Conservation (phyloP, 331 rosid genomes). For the Arachis monticola region DNA sequence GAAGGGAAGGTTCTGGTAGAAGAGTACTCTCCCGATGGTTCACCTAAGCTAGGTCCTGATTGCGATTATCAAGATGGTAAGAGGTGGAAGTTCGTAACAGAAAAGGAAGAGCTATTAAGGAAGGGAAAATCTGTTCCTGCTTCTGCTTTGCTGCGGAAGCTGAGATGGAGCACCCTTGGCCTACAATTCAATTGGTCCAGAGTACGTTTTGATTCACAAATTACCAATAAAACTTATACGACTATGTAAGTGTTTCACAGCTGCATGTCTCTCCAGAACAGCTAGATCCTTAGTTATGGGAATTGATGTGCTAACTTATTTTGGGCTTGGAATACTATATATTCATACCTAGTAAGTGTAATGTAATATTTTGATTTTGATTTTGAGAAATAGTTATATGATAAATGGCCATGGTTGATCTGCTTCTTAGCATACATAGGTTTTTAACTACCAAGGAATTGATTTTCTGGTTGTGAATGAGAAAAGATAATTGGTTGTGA, state of each 20-base stretch:
- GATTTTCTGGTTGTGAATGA: constrained; percentile 18
- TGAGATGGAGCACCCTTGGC: constrained; percentile 98
- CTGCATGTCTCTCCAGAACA: not conserved
- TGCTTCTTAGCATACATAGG: constrained; percentile 22
- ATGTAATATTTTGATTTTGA: constrained; percentile 16
- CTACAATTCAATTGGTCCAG: constrained; percentile 94
- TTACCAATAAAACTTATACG: not conserved
- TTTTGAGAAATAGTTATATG: constrained; percentile 12
- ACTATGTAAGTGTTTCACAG: not conserved
- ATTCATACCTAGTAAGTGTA: not conserved
- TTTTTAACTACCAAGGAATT: constrained; percentile 22
- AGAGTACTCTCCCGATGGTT: constrained; percentile 33
- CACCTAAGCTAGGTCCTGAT: constrained; percentile 42
- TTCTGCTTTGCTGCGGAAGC: constrained; percentile 64
- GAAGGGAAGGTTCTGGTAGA: constrained; percentile 61
- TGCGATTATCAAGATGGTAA: constrained; percentile 27
- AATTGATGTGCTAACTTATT: not conserved
- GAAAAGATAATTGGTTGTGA: constrained; percentile 25
- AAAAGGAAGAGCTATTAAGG: constrained; percentile 44
- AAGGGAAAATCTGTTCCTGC: constrained; percentile 63
- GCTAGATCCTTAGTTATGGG: not conserved
- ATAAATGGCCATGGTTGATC: not conserved
- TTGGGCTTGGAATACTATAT: constrained; percentile 13
- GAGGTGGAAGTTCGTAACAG: constrained; percentile 59
- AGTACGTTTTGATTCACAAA: constrained; percentile 47